Evolutionary conservation across 1,284 basidiomycete species (phyloP), one percentile per base, ranked within the genome.

Genomic region (Malassezia slooffiae): DNA sequence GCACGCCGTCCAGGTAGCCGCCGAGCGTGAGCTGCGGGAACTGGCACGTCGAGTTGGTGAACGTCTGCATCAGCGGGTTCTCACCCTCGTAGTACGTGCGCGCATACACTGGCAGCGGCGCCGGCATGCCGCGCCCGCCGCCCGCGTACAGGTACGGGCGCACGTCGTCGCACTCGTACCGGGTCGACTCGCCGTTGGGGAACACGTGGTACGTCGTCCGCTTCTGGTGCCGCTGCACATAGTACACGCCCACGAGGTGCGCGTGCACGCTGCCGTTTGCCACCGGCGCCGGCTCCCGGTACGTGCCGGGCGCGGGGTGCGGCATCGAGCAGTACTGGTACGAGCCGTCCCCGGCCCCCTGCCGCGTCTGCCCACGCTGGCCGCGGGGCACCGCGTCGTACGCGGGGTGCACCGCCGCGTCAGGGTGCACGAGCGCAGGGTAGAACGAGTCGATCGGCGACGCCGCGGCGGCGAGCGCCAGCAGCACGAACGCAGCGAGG

Each of bases 241-340:
- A 43, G 20, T 37, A 30, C 11, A 43, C 13, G 11, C 19, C 32
- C 3, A n/a, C 17, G 10, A 43, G 41, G 10, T 43, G 26, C 21
- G 41, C 41, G 5, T 37, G 17, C 5, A 37, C 35, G n/a, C 15
- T 37, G n/a, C 34, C 34, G 16, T 43, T 43, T 5, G 11, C n/a
- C 4, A 43, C 23, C 11, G 41, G 41, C 16, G 12, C 17, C 21
- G 41, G 41, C 29, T 43, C 41, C 35, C 37, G 24, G 23, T 43
- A 43, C 5, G 13, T 17, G 3, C 20, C 15, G 22, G n/a, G 15
- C n/a, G 11, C 4, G 6, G 41, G 41, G 24, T 43, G 41, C 28
- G 41, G 41, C 41, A 43, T 43, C n/a, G 41, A 43, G 41, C 41
- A 43, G 30, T 43, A 43, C 19, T 19, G 17, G 30, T 43, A 43